These are phyloP conservation scores for Aspergillus fumigatus DNA, from an alignment of 2,329 filamentous ascomycete species.

Conservation along the genomic window DNA sequence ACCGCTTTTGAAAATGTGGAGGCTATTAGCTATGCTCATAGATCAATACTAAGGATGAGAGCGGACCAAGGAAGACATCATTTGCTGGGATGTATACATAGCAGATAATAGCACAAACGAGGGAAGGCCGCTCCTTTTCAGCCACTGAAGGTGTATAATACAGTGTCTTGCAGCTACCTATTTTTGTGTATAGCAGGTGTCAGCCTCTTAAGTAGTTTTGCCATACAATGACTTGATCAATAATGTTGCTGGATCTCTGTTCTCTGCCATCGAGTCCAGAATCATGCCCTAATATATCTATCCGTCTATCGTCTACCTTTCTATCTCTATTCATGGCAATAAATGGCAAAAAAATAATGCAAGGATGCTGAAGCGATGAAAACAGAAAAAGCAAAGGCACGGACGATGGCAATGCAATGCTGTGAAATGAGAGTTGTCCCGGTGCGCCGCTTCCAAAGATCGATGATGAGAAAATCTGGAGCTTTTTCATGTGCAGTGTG, in stretches of 20 bases:
- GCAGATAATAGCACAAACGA: neutral
- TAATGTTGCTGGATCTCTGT: neutral
- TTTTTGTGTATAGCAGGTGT: neutral
- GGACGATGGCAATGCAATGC: neutral
- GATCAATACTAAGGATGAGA: neutral
- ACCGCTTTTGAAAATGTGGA: no score
- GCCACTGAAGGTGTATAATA: neutral
- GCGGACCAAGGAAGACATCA: neutral
- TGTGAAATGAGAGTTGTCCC: neutral
- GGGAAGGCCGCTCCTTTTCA: neutral
- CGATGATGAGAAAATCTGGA: neutral
- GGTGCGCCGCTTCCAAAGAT: neutral
- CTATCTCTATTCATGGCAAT: neutral
- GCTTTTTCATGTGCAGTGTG: no score
- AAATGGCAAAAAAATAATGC: neutral
- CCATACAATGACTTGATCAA: neutral
- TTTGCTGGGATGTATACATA: no score
- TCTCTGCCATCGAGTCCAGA: neutral
- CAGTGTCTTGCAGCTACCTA: neutral
- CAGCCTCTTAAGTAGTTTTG: neutral
- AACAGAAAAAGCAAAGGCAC: neutral
- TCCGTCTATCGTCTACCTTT: neutral
- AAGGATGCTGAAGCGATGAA: neutral
- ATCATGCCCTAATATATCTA: neutral
- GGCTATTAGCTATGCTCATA: neutral